Conservation (phyloP, 208 protist genomes). For the Leishmania major region DNA sequence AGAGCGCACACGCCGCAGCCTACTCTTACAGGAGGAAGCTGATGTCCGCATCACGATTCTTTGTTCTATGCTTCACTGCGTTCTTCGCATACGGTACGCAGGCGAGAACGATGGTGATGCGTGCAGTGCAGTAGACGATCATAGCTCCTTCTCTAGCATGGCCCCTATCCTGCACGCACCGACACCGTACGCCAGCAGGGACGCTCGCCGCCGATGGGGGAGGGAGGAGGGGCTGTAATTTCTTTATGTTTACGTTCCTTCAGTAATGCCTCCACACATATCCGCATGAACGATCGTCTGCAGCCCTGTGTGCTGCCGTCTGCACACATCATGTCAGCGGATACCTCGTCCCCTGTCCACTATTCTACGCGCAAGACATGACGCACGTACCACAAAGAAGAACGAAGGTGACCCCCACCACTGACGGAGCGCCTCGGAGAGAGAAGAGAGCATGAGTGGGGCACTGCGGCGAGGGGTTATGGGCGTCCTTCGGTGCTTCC, state of each 20-base stretch:
- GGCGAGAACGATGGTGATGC: background rate
- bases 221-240: background rate
- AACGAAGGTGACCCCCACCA: background rate
- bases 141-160: background rate
- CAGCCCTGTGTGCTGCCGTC: background rate
- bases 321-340: background rate
- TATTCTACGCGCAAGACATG: background rate
- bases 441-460: background rate
- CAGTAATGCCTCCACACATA: background rate
- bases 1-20: background rate
- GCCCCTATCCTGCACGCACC: background rate
- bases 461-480: background rate
- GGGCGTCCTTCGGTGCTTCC: background rate
- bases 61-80: constrained; percentile 1
- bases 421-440: background rate
- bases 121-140: background rate
- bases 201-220: background rate
- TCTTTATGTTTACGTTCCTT: background rate
- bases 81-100: background rate
- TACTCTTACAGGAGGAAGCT: background rate
- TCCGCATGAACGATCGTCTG: background rate
- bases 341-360: background rate
- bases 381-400: background rate
- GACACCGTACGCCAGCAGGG: background rate
- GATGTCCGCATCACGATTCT: background rate